Conservation (phyloP, 352 stramenopile genomes). For the Plasmopara viticola region DNA sequence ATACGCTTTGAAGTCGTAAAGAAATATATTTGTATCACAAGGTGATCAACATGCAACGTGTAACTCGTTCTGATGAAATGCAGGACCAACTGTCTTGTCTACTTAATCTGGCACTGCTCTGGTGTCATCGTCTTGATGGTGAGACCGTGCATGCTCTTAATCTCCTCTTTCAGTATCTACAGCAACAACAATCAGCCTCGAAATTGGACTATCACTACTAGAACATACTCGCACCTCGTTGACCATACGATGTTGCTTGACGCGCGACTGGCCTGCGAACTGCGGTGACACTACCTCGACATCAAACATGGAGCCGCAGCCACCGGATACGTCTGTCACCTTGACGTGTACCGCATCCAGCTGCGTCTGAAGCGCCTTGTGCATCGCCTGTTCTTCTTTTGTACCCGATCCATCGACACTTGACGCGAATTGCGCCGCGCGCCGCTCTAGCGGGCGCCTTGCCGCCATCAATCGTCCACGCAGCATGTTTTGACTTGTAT, state of each 20-base stretch:
- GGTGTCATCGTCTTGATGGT: slow-evolving; percentile 79
- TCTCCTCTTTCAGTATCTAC: slow-evolving; percentile 80
- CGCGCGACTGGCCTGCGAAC: slow-evolving; percentile 72
- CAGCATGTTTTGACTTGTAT: slow-evolving; percentile 5
- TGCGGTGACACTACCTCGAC: slow-evolving; percentile 76
- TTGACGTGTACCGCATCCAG: slow-evolving; percentile 76
- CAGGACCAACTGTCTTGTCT: too few species aligned
- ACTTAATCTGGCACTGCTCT: slow-evolving; percentile 65
- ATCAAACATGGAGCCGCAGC: slow-evolving; percentile 86
- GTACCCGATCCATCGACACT: slow-evolving; percentile 16
- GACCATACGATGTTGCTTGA: slow-evolving; percentile 86
- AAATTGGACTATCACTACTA: not conserved
- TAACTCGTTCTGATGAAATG: not conserved
- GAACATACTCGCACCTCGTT: slow-evolving; percentile 46
- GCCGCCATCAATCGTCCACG: slow-evolving; percentile 20
- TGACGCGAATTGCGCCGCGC: slow-evolving; percentile 14
- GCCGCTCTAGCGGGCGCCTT: slow-evolving; percentile 11
- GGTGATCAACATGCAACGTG: not conserved
- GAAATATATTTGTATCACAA: not conserved
- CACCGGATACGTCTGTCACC: slow-evolving; percentile 82
- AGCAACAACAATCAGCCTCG: slow-evolving; percentile 1
- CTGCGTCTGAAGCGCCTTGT: slow-evolving; percentile 40
- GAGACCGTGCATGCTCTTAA: slow-evolving; percentile 82
- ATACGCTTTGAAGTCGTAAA: slow-evolving; percentile 53
- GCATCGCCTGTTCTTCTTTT: slow-evolving; percentile 68